Evolutionary conservation across 2,329 filamentous ascomycete genomes (phyloP).

Genomic region (Hansfordia pulvinata): DNA sequence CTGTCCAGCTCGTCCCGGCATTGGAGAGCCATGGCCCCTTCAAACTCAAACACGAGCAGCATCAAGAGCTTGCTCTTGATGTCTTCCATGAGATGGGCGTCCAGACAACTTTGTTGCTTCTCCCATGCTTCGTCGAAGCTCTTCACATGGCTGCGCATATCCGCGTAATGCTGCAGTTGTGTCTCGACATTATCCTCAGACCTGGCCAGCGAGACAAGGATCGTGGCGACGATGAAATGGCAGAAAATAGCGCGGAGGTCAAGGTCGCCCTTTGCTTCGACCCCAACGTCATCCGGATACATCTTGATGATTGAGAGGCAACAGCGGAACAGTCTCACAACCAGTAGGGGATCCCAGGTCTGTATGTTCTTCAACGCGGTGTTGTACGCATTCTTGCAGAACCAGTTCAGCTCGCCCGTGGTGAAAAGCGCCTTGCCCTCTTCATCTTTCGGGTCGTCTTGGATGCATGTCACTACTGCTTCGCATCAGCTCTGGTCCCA

Average conservation of each 20-base stretch:
- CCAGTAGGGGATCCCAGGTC: constrained; percentile 34
- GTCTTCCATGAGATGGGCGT: constrained; percentile 32
- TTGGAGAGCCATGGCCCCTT: constrained; percentile 54
- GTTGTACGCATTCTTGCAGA: constrained; percentile 73
- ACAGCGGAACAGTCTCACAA: constrained; percentile 40
- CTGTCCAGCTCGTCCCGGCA: constrained; percentile 51
- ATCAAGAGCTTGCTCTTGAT: constrained; percentile 48
- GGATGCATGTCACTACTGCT: constrained; percentile 28
- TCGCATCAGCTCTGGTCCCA: too few species aligned
- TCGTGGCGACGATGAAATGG: constrained; percentile 49
- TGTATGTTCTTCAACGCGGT: constrained; percentile 49
- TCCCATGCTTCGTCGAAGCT: constrained; percentile 38
- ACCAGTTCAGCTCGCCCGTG: constrained; percentile 63
- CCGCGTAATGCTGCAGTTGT: constrained; percentile 47
- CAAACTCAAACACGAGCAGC: constrained; percentile 66
- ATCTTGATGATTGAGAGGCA: constrained; percentile 37
- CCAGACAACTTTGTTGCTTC: constrained; percentile 21
- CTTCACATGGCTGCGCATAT: constrained; percentile 44
- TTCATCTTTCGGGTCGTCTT: constrained; percentile 21
- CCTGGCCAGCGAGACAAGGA: constrained; percentile 36
- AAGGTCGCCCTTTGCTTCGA: constrained; percentile 30
- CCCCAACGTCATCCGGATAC: constrained; percentile 32
- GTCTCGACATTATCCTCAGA: constrained; percentile 31
- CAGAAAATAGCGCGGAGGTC: constrained; percentile 52
- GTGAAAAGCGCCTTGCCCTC: constrained; percentile 39